phyloP scores from a whole-genome alignment of 331 rosid species.

The Acacia concinna region DNA sequence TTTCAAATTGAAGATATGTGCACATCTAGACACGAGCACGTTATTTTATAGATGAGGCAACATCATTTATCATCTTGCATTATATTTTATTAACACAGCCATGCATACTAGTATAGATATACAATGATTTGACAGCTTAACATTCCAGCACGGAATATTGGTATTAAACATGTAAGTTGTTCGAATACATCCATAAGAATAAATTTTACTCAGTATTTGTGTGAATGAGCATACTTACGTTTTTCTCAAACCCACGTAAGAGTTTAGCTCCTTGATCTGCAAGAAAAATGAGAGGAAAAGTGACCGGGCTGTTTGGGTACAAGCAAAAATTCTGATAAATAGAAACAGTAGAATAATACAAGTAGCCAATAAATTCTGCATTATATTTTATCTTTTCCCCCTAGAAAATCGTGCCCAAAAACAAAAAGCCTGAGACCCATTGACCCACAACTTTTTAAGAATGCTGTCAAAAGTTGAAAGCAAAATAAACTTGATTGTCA shows the following conservation, averaged over 20 bases:
- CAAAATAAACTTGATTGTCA: slow-evolving; percentile 18
- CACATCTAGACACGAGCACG: not conserved
- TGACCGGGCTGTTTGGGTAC: slow-evolving; percentile 6
- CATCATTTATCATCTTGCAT: not conserved
- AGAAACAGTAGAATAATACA: not conserved
- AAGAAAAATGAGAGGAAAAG: slow-evolving; percentile 39
- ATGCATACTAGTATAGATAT: not conserved
- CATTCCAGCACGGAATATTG: not conserved
- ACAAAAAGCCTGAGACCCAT: not conserved
- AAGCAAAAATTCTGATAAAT: not conserved
- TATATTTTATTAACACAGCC: not conserved
- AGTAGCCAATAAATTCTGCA: not conserved
- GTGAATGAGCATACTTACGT: slow-evolving; percentile 56
- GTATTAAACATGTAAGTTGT: not conserved
- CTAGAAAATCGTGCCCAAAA: not conserved
- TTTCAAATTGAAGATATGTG: slow-evolving; percentile 4
- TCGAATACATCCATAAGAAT: not conserved
- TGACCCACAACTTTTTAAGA: not conserved
- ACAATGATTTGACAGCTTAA: not conserved
- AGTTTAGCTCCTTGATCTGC: slow-evolving; percentile 99
- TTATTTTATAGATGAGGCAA: not conserved
- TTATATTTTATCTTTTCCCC: not conserved
- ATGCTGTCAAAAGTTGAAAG: not conserved
- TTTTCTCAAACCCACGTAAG: slow-evolving; percentile 91
- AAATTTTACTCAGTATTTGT: not conserved